These are phyloP conservation scores for Aspergillus flavus DNA, from an alignment of 2,329 filamentous ascomycete species.

Conservation along the genomic window DNA sequence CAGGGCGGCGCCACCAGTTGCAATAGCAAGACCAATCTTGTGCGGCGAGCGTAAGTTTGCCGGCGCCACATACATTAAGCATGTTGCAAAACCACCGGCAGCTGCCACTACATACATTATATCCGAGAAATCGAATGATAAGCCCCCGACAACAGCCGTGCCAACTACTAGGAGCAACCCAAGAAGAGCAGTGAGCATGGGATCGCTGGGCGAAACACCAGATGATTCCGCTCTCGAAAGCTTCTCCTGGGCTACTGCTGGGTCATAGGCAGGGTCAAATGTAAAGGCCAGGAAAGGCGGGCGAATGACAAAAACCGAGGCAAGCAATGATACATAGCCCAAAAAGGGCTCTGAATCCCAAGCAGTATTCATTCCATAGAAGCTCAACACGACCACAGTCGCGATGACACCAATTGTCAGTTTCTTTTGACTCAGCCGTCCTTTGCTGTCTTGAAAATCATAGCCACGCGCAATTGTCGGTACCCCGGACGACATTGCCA, in stretches of 20 bases:
- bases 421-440: slow-evolving; percentile 31
- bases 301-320: slow-evolving; percentile 52
- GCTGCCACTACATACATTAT: slow-evolving; percentile 26
- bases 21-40: slow-evolving; percentile 36
- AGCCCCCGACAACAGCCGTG: slow-evolving; percentile 23
- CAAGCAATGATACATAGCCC: slow-evolving; percentile 51
- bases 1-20: slow-evolving; percentile 30
- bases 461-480: slow-evolving; percentile 25
- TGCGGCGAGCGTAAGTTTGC: slow-evolving; percentile 29
- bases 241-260: slow-evolving; percentile 23
- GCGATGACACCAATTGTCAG: slow-evolving; percentile 29
- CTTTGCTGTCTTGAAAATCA: slow-evolving; percentile 17
- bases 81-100: slow-evolving; percentile 29
- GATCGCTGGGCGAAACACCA: slow-evolving; percentile 25
- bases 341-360: slow-evolving; percentile 43
- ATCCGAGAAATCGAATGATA: slow-evolving; percentile 26
- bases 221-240: slow-evolving; percentile 9
- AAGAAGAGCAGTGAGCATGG: slow-evolving; percentile 31
- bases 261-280: slow-evolving; percentile 5
- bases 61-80: slow-evolving; percentile 30
- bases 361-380: slow-evolving; percentile 32
- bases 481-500: slow-evolving; percentile 51
- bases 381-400: slow-evolving; percentile 27
- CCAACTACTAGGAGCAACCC: slow-evolving; percentile 30
- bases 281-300: slow-evolving; percentile 43